A percentile compares a stretch with the other conserved stretches of the same genome.
phyloP scores from a whole-genome alignment of 2,329 filamentous ascomycete genomes.

The Endothia cerciana region DNA sequence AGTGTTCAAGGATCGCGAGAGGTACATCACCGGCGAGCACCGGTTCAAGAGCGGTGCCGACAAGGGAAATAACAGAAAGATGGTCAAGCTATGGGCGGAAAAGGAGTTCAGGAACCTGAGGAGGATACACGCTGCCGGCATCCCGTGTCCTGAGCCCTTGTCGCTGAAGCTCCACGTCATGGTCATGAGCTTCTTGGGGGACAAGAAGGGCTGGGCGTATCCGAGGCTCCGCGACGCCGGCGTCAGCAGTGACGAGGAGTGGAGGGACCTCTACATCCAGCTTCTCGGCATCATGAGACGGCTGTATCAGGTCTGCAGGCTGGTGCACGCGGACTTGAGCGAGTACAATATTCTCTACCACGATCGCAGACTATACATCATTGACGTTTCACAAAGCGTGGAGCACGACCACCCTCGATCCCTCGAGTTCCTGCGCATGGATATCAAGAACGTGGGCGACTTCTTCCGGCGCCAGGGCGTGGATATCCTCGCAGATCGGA shows the following conservation, averaged over 20 bases:
- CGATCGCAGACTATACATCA: conserved; percentile 81
- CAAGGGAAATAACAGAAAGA: conserved; percentile 92
- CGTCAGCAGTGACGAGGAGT: conserved; percentile 71
- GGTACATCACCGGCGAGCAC: conserved; percentile 94
- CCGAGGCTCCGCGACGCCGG: conserved; percentile 87
- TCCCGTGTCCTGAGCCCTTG: conserved; percentile 88
- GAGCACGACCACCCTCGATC: conserved; percentile 95
- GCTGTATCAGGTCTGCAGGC: conserved; percentile 87
- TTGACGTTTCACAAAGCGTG: conserved; percentile 96
- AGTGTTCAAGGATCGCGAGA: conserved; percentile 96
- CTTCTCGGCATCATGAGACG: conserved; percentile 86
- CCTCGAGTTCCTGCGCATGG: conserved; percentile 94
- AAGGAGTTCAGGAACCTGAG: conserved; percentile 96
- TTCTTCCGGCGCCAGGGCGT: conserved; percentile 90
- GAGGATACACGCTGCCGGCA: conserved; percentile 79
- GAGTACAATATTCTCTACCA: conserved; percentile 98
- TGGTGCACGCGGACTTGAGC: conserved; percentile 95
- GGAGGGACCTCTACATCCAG: conserved; percentile 79
- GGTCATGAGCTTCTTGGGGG: conserved; percentile 91
- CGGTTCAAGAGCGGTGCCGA: conserved; percentile 89
- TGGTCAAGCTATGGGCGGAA: conserved; percentile 99
- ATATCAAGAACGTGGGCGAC: conserved; percentile 94
- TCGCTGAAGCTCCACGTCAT: conserved; percentile 91
- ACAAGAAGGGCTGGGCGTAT: conserved; percentile 83
- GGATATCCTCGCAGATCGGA: conserved; percentile 75